Base-by-base conservation (phyloP, 2,329 filamentous ascomycete genomes). In the Fusarium sp. region DNA sequence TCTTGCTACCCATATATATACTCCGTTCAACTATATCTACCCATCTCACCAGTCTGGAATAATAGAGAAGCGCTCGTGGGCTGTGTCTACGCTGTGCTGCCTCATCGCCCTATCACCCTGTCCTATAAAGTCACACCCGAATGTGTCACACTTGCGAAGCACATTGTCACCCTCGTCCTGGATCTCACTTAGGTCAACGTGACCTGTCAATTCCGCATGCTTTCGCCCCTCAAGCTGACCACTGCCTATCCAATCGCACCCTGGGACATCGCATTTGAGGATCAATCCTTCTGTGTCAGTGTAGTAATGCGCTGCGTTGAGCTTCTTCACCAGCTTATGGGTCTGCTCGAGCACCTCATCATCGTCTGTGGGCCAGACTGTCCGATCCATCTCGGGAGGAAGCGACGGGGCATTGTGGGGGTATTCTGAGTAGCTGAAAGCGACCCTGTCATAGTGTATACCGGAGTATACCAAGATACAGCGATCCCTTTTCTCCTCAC, bases 381-480 rank as follows among this genome's bases (percentile, higher is more conserved):
- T 83, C 49, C 90, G 87, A 76, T 98, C 95, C 68, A 90, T 87
- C 25, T 96, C 91, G 0, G 92, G 88, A 7, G 90, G 87, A 10
- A 87, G 82, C 50, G 86, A 83, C 6, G 87, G 81, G 62, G 82
- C 84, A 46, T 82, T 84, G 71, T 84, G 83, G 4, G 87, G 88
- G 70, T 80, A 85, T 68, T 84, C 86, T 20, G 84, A 89, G 38
- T 86, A 88, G 16, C 89, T 90, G 70, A 97, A 88, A 1, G 92
- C 93, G 64, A 97, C 90, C 6, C 92, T 90, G 79, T 97, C 95
- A 80, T 97, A 97, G 78, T 97, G 94, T 55, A 97, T 96, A 3
- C 93, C 93, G 0, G 91, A 95, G 80, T 97, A 97, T 0, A 97
- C 90, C 23, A 97, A 83, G 25, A 97, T 89, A 75, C 92, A 94